These are phyloP conservation scores for Trypanosoma melophagium DNA, from an alignment of 208 protist genomes.

Conservation along the genomic window DNA sequence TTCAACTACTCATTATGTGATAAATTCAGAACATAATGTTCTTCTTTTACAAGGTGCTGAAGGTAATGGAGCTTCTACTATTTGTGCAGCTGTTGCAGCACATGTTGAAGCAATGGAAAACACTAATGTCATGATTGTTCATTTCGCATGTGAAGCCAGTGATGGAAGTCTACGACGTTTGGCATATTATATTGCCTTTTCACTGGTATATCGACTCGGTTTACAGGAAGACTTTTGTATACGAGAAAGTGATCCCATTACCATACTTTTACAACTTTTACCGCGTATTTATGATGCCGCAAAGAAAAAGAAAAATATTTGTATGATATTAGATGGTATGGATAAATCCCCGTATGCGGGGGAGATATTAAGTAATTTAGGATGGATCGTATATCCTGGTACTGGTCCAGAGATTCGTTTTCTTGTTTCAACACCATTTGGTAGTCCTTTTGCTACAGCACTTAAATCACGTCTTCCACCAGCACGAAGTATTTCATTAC, in stretches of 20 bases:
- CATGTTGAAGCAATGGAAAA: constrained; percentile 32
- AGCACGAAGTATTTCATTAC: constrained; percentile 34
- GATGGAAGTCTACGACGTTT: constrained; percentile 52
- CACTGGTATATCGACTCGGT: constrained; percentile 37
- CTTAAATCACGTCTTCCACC: constrained; percentile 51
- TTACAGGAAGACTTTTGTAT: constrained; percentile 55
- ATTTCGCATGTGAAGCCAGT: constrained; percentile 63
- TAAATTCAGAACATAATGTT: constrained; percentile 27
- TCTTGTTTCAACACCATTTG: constrained; percentile 37
- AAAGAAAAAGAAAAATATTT: constrained; percentile 32
- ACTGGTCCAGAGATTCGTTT: constrained; percentile 58
- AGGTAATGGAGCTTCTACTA: constrained; percentile 74
- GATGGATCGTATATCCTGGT: constrained; percentile 38
- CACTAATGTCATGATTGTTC: constrained; percentile 42
- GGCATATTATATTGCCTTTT: constrained; percentile 54
- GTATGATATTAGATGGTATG: constrained; percentile 63
- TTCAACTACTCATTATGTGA: neutral
- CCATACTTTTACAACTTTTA: constrained; percentile 51
- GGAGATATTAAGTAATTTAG: constrained; percentile 54
- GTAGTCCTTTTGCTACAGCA: constrained; percentile 36
- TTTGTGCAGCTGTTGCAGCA: constrained; percentile 46
- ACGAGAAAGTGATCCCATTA: constrained; percentile 45
- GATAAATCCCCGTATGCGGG: constrained; percentile 55
- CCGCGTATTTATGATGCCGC: constrained; percentile 50
- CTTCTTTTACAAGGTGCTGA: constrained; percentile 66